Base-by-base conservation (phyloP, 129 eudicot species). In the Centaurea solstitialis region DNA sequence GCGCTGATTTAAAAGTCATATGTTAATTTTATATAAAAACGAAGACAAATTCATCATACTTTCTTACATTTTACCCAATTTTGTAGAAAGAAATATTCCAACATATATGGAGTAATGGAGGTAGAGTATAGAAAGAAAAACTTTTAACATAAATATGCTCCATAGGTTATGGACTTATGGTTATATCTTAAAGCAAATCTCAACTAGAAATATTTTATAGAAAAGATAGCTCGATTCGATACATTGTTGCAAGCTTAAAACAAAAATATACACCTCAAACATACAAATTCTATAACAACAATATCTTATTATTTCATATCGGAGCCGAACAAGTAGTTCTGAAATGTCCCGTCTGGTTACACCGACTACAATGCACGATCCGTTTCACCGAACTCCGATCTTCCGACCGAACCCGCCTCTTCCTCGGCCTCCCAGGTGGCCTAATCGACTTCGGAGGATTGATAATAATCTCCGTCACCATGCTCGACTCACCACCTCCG, bases 281-380 rank as follows among this genome's bases (percentile, higher is more conserved):
- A 33, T 33, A 33, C 37, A 33, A 33, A 33, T 33, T 33, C 37
- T 33, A 4, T 33, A 33, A 33, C 30, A 26, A 26, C 30, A 26
- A 26, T 26, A 26, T 26, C 30, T 26, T 33, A 33, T 33, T 4
- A 2, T 33, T 33, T 81, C 80, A 93, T 20, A 93, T 88, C 21
- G 98, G 98, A 24, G 98, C 90, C 11, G 95, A 87, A 81, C 98
- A 93, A 13, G 98, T 93, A n/a, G 96, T 93, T 76, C 98, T 82
- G 68, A 93, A 93, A 75, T 93, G 98, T 9, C 98, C 98, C 3
- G 95, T 88, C 78, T 93, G 98, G 39, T 93, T 85, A 80, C 98
- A 93, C 15, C 98, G 92, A 80, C 98, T 90, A 71, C 98, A 93
- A 84, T 86, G 96, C 78, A 93, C 98, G 53, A 87, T 85, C 59